A percentile compares a stretch with the other conserved stretches of the same genome.
These are phyloP conservation scores for Ensete glaucum DNA, from an alignment of 176 grass and related monocot genomes.

Conservation along the genomic window DNA sequence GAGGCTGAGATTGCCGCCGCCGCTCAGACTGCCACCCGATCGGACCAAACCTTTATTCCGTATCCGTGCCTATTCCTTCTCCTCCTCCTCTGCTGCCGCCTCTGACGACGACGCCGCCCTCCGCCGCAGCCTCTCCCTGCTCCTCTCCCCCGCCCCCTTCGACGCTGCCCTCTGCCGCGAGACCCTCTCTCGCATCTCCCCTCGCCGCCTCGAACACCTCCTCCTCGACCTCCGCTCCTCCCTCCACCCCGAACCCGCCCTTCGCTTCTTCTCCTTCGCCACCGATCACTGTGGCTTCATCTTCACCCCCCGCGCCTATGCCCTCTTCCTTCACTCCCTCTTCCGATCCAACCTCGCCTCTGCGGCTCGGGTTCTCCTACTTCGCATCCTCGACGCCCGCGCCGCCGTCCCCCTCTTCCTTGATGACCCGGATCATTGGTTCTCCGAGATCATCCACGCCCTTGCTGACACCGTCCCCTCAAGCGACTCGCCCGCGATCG, in stretches of 20 bases:
- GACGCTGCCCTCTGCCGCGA: conserved; percentile 20
- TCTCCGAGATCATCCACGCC: conserved; percentile 3
- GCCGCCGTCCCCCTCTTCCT: conserved; percentile 1
- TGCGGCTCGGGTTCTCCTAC: conserved; percentile 28
- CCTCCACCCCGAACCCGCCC: conserved; percentile 24
- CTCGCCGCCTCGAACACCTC: neutral
- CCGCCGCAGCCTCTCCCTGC: conserved; percentile 24
- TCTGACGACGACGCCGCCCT: conserved; percentile 23
- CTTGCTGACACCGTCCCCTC: conserved; percentile 27
- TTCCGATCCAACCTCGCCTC: conserved; percentile 33
- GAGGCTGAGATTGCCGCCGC: conserved; percentile 2
- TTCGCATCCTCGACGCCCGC: conserved; percentile 21
- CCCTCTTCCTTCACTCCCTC: conserved; percentile 34
- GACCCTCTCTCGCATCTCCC: conserved; percentile 11
- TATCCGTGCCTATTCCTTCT: conserved; percentile 26
- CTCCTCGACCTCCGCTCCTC: conserved; percentile 14
- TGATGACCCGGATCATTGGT: neutral
- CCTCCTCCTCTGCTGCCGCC: conserved; percentile 14
- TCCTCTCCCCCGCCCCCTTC: conserved; percentile 17
- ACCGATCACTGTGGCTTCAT: conserved; percentile 5
- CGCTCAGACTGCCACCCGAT: conserved; percentile 5
- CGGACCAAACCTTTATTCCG: conserved; percentile 21
- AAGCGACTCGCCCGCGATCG: conserved; percentile 23
- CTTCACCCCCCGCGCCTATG: conserved; percentile 38
- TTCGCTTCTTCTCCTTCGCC: conserved; percentile 39